Conservation (phyloP, 805 yeast species). For the Komagataella pseudopastoris region DNA sequence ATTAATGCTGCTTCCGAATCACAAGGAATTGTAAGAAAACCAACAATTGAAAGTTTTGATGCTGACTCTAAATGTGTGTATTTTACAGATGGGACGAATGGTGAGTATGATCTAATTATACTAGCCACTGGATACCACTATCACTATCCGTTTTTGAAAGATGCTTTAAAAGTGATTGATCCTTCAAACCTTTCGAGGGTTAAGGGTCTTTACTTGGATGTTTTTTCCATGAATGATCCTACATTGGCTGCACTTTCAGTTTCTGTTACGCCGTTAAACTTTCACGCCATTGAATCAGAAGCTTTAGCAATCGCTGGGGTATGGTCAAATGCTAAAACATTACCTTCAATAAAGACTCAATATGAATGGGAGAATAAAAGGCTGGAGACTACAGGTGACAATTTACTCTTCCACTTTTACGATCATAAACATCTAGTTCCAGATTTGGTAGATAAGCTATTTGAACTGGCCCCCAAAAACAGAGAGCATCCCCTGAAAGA, state of each 20-base stretch:
- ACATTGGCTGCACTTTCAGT: conserved; percentile 21
- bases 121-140: conserved; percentile 11
- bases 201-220: conserved; percentile 20
- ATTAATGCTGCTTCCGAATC: conserved; percentile 16
- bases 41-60: conserved; percentile 9
- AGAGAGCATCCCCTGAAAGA: background rate
- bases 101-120: conserved; percentile 1
- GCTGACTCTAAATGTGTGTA: conserved; percentile 9
- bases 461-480: background rate
- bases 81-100: conserved; percentile 1
- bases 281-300: conserved; percentile 2
- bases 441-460: background rate
- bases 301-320: background rate
- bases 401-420: background rate
- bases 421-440: background rate
- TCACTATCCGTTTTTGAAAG: conserved; percentile 15
- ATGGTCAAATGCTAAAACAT: background rate
- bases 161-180: conserved; percentile 1
- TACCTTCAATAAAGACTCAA: background rate
- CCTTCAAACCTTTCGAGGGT: conserved; percentile 14
- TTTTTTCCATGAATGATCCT: conserved; percentile 20
- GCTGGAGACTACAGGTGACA: background rate
- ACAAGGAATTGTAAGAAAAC: conserved; percentile 14
- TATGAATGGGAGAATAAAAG: background rate
- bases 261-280: conserved; percentile 14